Conservation (phyloP, 208 protist genomes). For the Naegleria lovaniensis region DNA sequence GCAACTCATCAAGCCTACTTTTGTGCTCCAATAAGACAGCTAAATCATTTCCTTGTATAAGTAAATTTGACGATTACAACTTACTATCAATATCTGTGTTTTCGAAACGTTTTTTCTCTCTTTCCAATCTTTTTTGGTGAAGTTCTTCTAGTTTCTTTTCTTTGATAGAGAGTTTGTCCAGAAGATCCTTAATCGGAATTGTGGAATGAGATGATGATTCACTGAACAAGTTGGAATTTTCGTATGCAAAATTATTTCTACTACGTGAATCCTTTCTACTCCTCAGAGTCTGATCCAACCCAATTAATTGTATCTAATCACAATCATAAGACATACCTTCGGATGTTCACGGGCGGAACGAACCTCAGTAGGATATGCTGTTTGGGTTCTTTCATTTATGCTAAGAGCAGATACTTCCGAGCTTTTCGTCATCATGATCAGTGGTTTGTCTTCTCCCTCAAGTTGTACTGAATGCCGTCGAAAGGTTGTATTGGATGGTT, state of each 20-base stretch:
- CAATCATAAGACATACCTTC: too few relatives aligned
- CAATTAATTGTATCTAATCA: too few relatives aligned
- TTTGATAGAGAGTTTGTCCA: not conserved
- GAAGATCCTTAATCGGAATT: not conserved
- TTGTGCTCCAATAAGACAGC: not conserved
- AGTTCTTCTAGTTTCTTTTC: not conserved
- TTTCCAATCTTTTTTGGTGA: not conserved
- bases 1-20: too few relatives aligned
- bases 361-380: too few relatives aligned
- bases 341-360: too few relatives aligned
- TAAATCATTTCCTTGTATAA: not conserved
- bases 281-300: not conserved
- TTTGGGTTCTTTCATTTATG: too few relatives aligned
- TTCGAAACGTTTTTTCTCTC: not conserved
- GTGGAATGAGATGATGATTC: not conserved
- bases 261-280: not conserved
- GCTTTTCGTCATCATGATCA: too few relatives aligned
- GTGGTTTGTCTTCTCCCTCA: too few relatives aligned
- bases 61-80: not conserved
- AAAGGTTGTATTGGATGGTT: too few relatives aligned
- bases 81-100: not conserved
- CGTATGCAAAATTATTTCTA: not conserved
- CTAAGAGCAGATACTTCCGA: too few relatives aligned
- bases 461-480: too few relatives aligned
- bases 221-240: not conserved